These are phyloP conservation scores for Scopulariopsis brevicaulis DNA, from an alignment of 2,329 filamentous ascomycete genomes.

Conservation along the genomic window DNA sequence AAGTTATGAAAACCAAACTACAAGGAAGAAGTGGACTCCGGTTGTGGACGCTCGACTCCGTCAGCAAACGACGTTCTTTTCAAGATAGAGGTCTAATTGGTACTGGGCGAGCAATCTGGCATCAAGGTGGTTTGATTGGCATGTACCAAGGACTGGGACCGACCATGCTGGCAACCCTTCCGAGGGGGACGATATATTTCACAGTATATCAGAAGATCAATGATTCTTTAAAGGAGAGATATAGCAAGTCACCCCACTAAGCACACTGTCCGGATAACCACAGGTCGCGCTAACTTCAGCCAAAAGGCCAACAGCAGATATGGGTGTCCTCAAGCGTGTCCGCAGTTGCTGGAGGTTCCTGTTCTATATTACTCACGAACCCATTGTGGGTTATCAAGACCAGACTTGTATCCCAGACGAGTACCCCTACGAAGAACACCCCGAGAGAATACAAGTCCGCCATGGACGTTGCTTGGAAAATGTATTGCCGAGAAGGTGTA, in stretches of 20 bases:
- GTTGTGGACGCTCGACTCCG: not conserved
- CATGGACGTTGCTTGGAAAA: not conserved
- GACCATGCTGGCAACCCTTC: not conserved
- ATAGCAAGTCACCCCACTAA: not conserved
- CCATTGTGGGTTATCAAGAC: not conserved
- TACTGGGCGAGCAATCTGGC: not conserved
- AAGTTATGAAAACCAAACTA: not conserved
- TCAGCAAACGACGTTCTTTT: not conserved
- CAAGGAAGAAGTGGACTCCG: not conserved
- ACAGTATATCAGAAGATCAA: not conserved
- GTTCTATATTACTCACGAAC: not conserved
- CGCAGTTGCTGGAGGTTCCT: not conserved
- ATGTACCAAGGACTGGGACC: not conserved
- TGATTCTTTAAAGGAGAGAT: not conserved
- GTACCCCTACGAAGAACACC: not conserved
- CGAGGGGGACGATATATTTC: not conserved
- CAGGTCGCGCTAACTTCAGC: no score
- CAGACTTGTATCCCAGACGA: not conserved
- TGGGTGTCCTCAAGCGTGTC: not conserved
- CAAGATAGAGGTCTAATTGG: not conserved
- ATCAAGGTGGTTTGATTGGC: not conserved
- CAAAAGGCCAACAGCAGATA: not conserved
- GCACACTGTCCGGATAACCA: not conserved
- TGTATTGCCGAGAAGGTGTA: not conserved
- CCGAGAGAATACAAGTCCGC: not conserved